Conservation (phyloP, 176 grass and related monocot species). For the Oryza australiensis region DNA sequence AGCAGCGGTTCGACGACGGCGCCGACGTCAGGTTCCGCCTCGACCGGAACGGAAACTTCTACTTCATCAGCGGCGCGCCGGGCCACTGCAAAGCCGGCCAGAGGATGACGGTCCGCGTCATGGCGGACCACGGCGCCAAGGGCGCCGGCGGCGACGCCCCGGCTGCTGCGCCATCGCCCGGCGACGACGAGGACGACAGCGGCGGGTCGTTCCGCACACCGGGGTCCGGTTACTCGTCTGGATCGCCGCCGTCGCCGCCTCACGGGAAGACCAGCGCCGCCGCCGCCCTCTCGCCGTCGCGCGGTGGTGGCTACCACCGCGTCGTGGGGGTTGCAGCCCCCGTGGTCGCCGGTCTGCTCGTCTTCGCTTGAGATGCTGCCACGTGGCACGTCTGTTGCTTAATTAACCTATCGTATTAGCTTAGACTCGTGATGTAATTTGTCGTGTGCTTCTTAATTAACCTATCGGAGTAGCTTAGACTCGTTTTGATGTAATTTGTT, state of each 20-base stretch:
- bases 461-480: background rate
- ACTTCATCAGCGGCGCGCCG: slow-evolving; percentile 68
- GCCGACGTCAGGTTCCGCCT: slow-evolving; percentile 49
- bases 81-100: slow-evolving; percentile 59
- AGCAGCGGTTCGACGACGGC: slow-evolving; percentile 36
- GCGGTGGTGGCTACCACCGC: background rate
- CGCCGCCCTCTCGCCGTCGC: background rate
- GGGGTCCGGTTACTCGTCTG: background rate
- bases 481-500: background rate
- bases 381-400: background rate
- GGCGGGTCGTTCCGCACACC: background rate
- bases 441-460: background rate
- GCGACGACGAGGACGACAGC: background rate
- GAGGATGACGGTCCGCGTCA: slow-evolving; percentile 57
- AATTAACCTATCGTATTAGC: background rate
- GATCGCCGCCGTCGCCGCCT: background rate
- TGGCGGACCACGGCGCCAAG: background rate
- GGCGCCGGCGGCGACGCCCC: background rate
- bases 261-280: background rate
- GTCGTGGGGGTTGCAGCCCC: background rate
- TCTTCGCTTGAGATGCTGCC: background rate
- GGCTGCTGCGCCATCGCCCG: background rate
- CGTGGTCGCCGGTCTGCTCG: background rate
- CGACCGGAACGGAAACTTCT: slow-evolving; percentile 44
- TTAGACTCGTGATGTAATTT: background rate